Base-by-base conservation (phyloP, 2,329 filamentous ascomycete genomes). In the Pseudocercospora macadamiae region DNA sequence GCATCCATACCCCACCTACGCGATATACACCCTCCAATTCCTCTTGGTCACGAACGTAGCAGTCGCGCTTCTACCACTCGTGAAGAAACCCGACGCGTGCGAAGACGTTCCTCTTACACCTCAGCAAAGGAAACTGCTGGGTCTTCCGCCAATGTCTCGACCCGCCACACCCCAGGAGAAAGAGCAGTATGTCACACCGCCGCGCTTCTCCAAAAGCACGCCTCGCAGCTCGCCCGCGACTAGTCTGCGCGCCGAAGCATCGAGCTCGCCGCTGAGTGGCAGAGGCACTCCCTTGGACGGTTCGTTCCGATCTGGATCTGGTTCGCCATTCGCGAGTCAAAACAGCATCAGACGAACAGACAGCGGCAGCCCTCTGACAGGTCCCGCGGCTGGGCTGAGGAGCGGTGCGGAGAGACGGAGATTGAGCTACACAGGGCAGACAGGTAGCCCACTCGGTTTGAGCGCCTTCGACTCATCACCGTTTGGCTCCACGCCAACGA, bases 21-120 rank as follows among this genome's bases (percentile, higher is more conserved):
- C 74, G 18, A 70, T 85, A 58, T 67, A 80, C 32, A 62, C 76
- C 12, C 61, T 84, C 55, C 82, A 89, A 64, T 65, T 89, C 49
- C 74, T 88, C 69, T 72, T 80, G 63, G 57, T 74, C 53, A 39
- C 68, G 60, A 96, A 96, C 75, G 89, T 96, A 54, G 72, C 79
- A 62, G 69, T 87, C 55, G 89, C 91, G 34, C 78, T 90, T 57
- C 79, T 86, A 45, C 95, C 93, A 2, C 82, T 96, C 10, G 76
- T 91, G 68, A 84, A 87, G 63, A 81, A 83, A 42, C 82, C 82
- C 66, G 95, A 97, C 74, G 84, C 92, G 63, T 83, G 97, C 63
- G 81, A 87, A 74, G 95, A 99, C 74, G 96, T 99, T 51, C 87
- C 93, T 61, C 83, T 99, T 65, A 97, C 93, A 0, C 88, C 90